Evolutionary conservation across 2,329 filamentous ascomycete species (phyloP).

Genomic region (Aspergillus neoniger): DNA sequence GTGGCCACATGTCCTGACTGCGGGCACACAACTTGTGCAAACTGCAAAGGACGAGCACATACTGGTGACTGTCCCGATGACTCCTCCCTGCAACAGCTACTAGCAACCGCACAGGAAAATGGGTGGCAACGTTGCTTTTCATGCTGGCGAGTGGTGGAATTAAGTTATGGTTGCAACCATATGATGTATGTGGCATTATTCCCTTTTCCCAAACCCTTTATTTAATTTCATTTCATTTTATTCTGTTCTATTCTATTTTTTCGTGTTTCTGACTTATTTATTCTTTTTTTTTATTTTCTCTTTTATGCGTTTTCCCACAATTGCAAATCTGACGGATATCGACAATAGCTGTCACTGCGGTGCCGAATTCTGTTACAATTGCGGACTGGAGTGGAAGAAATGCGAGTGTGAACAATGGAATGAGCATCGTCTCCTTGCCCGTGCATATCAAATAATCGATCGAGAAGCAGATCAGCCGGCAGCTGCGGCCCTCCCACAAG

Average conservation of each 20-base stretch:
- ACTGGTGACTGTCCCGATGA: constrained; percentile 53
- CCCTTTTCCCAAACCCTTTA: no score
- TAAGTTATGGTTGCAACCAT: constrained; percentile 56
- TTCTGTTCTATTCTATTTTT: no score
- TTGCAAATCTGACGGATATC: background rate
- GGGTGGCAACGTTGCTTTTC: constrained; percentile 56
- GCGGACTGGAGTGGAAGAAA: constrained; percentile 46
- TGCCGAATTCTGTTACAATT: constrained; percentile 54
- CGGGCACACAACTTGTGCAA: constrained; percentile 47
- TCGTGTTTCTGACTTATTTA: no score
- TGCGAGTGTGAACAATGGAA: constrained; percentile 46
- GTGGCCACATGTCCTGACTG: constrained; percentile 51
- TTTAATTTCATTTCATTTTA: no score
- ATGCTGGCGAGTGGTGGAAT: constrained; percentile 54
- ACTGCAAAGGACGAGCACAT: constrained; percentile 56
- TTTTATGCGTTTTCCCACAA: no score
- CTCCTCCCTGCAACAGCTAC: constrained; percentile 39
- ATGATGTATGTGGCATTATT: no score
- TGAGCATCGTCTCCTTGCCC: constrained; percentile 36
- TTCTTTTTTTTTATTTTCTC: no score
- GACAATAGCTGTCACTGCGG: constrained; percentile 49
- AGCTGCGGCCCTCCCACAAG: no score
- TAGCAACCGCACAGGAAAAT: constrained; percentile 44
- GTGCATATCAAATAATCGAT: no score
- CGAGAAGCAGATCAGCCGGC: no score